These are phyloP conservation scores for Talaromyces verruculosus DNA, from an alignment of 2,329 filamentous ascomycete genomes.

Conservation along the genomic window DNA sequence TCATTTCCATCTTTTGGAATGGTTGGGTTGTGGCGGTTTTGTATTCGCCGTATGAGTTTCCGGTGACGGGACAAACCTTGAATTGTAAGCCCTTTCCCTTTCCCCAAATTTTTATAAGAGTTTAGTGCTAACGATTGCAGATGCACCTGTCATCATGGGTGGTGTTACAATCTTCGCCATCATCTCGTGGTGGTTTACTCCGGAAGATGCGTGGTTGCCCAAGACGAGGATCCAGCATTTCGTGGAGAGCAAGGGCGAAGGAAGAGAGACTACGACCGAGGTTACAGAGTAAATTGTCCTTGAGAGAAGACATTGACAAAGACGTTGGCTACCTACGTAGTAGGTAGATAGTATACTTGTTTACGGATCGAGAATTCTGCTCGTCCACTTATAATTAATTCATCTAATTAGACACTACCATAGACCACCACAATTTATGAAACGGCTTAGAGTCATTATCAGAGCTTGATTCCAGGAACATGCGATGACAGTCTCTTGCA, in stretches of 20 bases:
- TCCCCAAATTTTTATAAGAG: neutral
- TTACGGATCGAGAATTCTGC: neutral
- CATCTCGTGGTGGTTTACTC: constrained; percentile 51
- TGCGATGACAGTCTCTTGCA: neutral
- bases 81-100: constrained; percentile 41
- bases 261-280: constrained; percentile 16
- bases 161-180: constrained; percentile 52
- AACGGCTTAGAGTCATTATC: neutral
- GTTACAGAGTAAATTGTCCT: neutral
- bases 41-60: constrained; percentile 50
- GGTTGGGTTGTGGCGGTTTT: constrained; percentile 52
- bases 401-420: neutral
- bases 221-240: constrained; percentile 47
- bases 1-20: constrained; percentile 52
- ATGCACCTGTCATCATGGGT: constrained; percentile 54
- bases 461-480: neutral
- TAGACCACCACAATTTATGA: neutral
- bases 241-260: constrained; percentile 39
- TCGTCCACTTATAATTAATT: neutral
- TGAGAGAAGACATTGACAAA: neutral
- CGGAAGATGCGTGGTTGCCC: constrained; percentile 50
- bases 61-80: constrained; percentile 45
- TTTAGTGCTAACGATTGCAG: constrained; percentile 26
- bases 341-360: neutral
- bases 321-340: neutral